These are phyloP conservation scores for Cryptosporidium sp. DNA, from an alignment of 169 alveolate species.

Conservation along the genomic window DNA sequence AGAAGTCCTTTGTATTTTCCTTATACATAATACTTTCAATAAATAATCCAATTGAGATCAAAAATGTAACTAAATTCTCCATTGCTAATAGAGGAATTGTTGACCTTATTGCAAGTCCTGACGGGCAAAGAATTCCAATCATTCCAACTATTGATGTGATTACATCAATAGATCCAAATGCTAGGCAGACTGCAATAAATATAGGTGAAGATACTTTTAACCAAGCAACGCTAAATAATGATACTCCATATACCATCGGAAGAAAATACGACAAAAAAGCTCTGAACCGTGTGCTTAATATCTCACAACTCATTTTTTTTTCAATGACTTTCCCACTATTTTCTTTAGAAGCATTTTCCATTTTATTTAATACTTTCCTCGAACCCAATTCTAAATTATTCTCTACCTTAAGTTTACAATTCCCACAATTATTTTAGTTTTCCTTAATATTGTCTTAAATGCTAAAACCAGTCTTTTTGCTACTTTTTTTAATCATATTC, in stretches of 20 bases:
- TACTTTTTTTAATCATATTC: background rate
- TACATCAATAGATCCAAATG: constrained; percentile 74
- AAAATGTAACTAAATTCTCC: constrained; percentile 69
- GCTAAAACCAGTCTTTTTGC: background rate
- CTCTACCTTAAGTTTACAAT: background rate
- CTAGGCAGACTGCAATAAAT: constrained; percentile 65
- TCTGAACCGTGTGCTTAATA: constrained; percentile 62
- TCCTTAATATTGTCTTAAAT: background rate
- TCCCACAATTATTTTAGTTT: background rate
- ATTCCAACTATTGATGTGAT: constrained; percentile 71
- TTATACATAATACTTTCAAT: constrained; percentile 47
- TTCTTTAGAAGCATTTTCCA: constrained; percentile 4
- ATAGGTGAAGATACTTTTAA: constrained; percentile 70
- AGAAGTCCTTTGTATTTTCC: constrained; percentile 35
- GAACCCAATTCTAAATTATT: background rate
- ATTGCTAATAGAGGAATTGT: constrained; percentile 68
- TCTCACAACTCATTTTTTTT: constrained; percentile 14
- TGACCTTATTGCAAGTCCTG: constrained; percentile 74
- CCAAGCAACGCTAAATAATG: constrained; percentile 72
- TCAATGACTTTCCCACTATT: background rate
- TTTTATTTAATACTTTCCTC: background rate
- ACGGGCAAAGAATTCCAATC: constrained; percentile 70
- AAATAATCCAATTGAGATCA: constrained; percentile 60
- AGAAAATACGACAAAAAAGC: constrained; percentile 70
- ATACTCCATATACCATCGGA: constrained; percentile 67